Conservation (phyloP, 192 early-diverging fungal genomes). For the Chytriomyces hyalinus region DNA sequence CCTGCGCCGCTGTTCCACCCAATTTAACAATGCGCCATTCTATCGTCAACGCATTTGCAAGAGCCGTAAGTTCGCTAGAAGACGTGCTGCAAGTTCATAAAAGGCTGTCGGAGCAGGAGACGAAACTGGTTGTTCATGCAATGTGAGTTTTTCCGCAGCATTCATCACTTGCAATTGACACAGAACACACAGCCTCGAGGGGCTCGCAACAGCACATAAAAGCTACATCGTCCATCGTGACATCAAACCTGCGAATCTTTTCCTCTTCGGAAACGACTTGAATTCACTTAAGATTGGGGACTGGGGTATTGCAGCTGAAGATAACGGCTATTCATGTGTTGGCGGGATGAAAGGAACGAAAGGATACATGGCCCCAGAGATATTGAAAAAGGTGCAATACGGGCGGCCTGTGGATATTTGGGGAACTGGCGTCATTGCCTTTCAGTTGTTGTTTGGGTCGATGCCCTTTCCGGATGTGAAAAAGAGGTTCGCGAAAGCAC, state of each 20-base stretch:
- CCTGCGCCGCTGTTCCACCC: background rate
- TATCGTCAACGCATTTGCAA: background rate
- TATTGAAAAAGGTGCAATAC: constrained; percentile 44
- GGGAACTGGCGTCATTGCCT: constrained; percentile 44
- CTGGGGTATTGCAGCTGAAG: constrained; percentile 43
- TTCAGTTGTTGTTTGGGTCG: constrained; percentile 40
- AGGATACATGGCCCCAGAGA: constrained; percentile 48
- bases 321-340: constrained; percentile 44
- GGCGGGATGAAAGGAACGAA: constrained; percentile 34
- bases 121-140: constrained; percentile 41
- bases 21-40: background rate
- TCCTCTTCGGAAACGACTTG: constrained; percentile 37
- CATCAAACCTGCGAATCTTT: constrained; percentile 47
- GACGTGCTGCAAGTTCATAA: constrained; percentile 29
- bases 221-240: constrained; percentile 43
- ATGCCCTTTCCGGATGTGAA: constrained; percentile 29
- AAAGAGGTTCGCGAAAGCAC: background rate
- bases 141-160: constrained; percentile 12
- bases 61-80: constrained; percentile 14
- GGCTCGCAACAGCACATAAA: constrained; percentile 35
- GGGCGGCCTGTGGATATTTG: constrained; percentile 51
- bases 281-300: constrained; percentile 47
- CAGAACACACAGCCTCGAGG: constrained; percentile 20
- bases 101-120: constrained; percentile 39
- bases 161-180: background rate